Evolutionary conservation across 1,139 yeast species (phyloP), one percentile per base, ranked within the genome.

Genomic region (Geotrichum reessii): DNA sequence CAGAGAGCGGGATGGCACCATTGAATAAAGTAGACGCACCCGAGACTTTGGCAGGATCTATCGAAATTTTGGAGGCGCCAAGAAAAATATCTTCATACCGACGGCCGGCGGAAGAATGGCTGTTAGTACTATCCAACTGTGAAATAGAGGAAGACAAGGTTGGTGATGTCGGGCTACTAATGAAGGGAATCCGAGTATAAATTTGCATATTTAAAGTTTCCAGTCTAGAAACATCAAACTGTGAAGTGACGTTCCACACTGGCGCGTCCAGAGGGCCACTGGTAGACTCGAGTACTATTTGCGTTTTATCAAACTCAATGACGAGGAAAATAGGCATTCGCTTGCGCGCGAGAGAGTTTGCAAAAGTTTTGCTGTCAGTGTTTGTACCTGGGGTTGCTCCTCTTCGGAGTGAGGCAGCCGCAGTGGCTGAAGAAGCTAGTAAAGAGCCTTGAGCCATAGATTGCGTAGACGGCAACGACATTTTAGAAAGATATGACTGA

Each of bases 221-320:
- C 7, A 66, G 74, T 64, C 89, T 82, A 12, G 95, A 86, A 27
- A 92, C 96, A 78, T 93, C 99, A 71, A 93, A 93, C 9, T 92
- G 85, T 12, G 96, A 88, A 22, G 89, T 91, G 66, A 87, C 88
- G 71, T 91, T 92, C 84, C 96, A 93, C 24, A 78, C 77, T 1
- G 92, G 89, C 56, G 76, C 71, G 27, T 80, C 78, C 61, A 84
- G 76, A 0, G 90, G 81, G 17, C 96, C 96, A 61, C 82, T 78
- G 51, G 83, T 83, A 3, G 96, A 92, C 65, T 89, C 95, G 58
- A 89, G 81, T n/a, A 89, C 82, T 61, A 90, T 82, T 61, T 88
- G 93, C 57, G 90, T 88, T 67, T 76, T 77, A 67, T 76, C 80
- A 63, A 75, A 77, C 62, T 76, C 80, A 47, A 76, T 64, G 21